Conservation (phyloP, 768 basidiomycete species). For the Lactarius sp. region DNA sequence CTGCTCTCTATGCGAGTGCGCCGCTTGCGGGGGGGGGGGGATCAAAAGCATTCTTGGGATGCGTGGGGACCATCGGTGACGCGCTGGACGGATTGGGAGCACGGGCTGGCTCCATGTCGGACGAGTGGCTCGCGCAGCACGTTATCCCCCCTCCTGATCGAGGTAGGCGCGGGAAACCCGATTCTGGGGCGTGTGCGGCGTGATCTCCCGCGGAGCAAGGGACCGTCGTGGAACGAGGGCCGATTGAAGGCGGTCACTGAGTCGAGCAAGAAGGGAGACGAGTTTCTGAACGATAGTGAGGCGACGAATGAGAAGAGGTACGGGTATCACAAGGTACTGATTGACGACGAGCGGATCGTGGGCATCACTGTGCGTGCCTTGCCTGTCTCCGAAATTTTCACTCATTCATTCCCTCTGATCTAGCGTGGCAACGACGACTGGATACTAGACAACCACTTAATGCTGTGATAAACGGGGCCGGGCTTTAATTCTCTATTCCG, state of each 20-base stretch:
- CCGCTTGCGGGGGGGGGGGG: slow-evolving; percentile 6
- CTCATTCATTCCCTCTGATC: background rate
- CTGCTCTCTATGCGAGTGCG: slow-evolving; percentile 10
- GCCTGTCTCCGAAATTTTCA: background rate
- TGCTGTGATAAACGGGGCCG: no score
- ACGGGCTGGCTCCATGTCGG: slow-evolving; percentile 16
- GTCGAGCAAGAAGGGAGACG: slow-evolving; percentile 15
- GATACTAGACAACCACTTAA: no score
- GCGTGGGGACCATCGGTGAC: slow-evolving; percentile 16
- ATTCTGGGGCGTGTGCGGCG: slow-evolving; percentile 19
- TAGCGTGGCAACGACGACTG: background rate
- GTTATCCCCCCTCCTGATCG: slow-evolving; percentile 16
- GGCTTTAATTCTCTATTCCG: no score
- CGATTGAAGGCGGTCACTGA: slow-evolving; percentile 17
- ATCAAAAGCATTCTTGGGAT: slow-evolving; percentile 9
- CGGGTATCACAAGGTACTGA: slow-evolving; percentile 19
- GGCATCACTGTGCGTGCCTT: slow-evolving; percentile 17
- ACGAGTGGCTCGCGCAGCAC: slow-evolving; percentile 15
- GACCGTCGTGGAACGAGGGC: background rate
- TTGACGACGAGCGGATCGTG: slow-evolving; percentile 20
- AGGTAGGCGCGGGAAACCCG: slow-evolving; percentile 16
- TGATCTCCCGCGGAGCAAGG: slow-evolving; percentile 10
- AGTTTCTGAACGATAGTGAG: slow-evolving; percentile 21
- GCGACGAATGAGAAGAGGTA: slow-evolving; percentile 22
- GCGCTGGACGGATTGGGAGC: slow-evolving; percentile 18